Base-by-base conservation (phyloP, 805 yeast genomes). In the Jamesozyma spencerorum region DNA sequence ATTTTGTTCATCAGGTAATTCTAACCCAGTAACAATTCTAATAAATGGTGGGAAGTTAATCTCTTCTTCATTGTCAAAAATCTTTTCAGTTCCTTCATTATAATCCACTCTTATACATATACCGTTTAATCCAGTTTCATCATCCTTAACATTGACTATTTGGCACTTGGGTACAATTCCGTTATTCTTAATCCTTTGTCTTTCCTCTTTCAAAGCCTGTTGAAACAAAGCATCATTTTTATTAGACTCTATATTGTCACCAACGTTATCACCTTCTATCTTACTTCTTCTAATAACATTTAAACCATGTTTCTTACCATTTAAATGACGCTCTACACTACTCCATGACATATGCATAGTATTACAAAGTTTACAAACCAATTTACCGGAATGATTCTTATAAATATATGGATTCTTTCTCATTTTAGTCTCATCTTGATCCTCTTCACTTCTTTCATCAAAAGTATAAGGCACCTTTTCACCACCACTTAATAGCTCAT, bases 301-400 rank as follows among this genome's bases (percentile, higher is more conserved):
- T 48, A 78, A 56, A 44, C 79, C 85, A 62, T 90, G 98, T 55
- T 82, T 83, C 48, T 75, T 74, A 14, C 97, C 97, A 37, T 81
- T 79, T 4, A 90, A 69, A 57, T 90, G 98, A 2, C 92, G 71
- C 17, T 87, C 68, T 48, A 85, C 92, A 18, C 92, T 80, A 11
- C 85, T 74, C 53, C 86, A 90, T 15, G 81, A 76, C 34, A 75
- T 69, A 61, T 90, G 97, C 14, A 83, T 71, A 0, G 97, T 88
- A 27, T 79, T 65, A 58, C 98, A 90, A 18, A 90, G 68, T 43
- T 77, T 71, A 57, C 98, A 90, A 50, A 88, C 97, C 18, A 84
- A 65, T 43, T 79, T 68, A 4, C 97, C 97, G n/a, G 82, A 62
- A 54, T 82, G 88, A 55, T 85, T 87, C 49, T 76, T 76, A 63